Evolutionary conservation across 352 stramenopile genomes (phyloP), one percentile per base, ranked within the genome.

Genomic region (Vaucheria bursata): DNA sequence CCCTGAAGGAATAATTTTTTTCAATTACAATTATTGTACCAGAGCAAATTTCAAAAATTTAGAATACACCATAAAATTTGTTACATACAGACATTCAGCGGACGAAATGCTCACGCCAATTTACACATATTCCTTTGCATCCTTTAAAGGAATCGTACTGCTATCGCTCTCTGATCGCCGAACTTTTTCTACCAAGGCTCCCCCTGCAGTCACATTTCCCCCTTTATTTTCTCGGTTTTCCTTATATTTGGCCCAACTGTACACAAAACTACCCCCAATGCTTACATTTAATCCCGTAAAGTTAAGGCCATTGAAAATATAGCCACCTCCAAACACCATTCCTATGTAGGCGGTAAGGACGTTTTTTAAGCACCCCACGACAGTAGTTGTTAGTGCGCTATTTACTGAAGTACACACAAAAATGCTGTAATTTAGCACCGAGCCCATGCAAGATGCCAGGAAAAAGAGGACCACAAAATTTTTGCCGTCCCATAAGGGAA

Each of bases 361-460:
- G 68, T 80, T 80, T 64, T 89, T 89, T 12, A 87, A 65, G 73
- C 83, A 86, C 32, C 86, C 86, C 32, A 89, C 84, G 34, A 89
- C 86, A 0, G 86, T 87, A 35, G 86, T 89, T 6, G 86, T 89
- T 64, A 89, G 83, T 2, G 86, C 85, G 4, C 81, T 87, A 72
- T 89, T 89, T 37, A 79, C 83, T 35, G 79, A 79, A 6, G 86
- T 89, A 73, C 86, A 89, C 32, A 88, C n/a, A 72, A 88, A 88
- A n/a, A 89, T 89, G 12, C 85, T 85, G 80, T 88, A 85, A 59
- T 89, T 85, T 32, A 89, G 77, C 7, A 89, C 81, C 12, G 75
- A 84, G 35, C 86, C 85, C 75, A 80, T 80, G 66, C 73, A 75
- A n/a, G 75, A 80, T 4, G 75, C 74, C 32, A 39, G 67, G 29